Evolutionary conservation across 805 yeast species (phyloP).

Genomic region (Ogataea dorogensis): DNA sequence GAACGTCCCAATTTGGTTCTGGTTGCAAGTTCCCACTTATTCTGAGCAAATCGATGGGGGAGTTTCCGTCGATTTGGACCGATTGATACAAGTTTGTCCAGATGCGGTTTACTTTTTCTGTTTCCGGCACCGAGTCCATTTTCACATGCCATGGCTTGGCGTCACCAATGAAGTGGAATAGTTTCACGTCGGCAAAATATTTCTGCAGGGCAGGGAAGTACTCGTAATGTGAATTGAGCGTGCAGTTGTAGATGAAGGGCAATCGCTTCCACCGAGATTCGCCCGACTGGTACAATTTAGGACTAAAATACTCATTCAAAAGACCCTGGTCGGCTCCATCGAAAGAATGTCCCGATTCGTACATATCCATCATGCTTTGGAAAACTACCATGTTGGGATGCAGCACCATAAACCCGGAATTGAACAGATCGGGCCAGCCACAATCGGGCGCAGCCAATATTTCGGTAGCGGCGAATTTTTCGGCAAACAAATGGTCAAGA

Average conservation of each 20-base stretch:
- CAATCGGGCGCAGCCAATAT: conserved; percentile 68
- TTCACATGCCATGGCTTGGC: conserved; percentile 42
- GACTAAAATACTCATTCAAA: conserved; percentile 67
- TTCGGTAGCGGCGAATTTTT: conserved; percentile 25
- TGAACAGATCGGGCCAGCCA: conserved; percentile 93
- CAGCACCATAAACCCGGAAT: conserved; percentile 69
- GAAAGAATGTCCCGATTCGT: conserved; percentile 39
- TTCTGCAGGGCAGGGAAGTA: conserved; percentile 35
- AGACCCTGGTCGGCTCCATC: conserved; percentile 96
- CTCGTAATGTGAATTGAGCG: conserved; percentile 42
- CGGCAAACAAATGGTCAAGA: conserved; percentile 30
- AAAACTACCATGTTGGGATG: conserved; percentile 50
- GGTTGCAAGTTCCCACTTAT: conserved; percentile 26
- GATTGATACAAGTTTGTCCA: conserved; percentile 34
- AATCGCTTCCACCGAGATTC: conserved; percentile 57
- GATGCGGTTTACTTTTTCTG: conserved; percentile 22
- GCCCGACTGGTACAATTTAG: conserved; percentile 22
- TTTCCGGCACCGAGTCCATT: conserved; percentile 9
- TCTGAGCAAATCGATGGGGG: conserved; percentile 21
- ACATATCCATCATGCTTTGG: conserved; percentile 37
- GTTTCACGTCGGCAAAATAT: conserved; percentile 39
- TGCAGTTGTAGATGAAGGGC: conserved; percentile 84
- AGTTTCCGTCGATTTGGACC: conserved; percentile 14
- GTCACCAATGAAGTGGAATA: conserved; percentile 68
- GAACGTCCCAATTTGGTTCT: conserved; percentile 10